Conservation (phyloP, 108 stramenopile species). For the Seminavis robusta region DNA sequence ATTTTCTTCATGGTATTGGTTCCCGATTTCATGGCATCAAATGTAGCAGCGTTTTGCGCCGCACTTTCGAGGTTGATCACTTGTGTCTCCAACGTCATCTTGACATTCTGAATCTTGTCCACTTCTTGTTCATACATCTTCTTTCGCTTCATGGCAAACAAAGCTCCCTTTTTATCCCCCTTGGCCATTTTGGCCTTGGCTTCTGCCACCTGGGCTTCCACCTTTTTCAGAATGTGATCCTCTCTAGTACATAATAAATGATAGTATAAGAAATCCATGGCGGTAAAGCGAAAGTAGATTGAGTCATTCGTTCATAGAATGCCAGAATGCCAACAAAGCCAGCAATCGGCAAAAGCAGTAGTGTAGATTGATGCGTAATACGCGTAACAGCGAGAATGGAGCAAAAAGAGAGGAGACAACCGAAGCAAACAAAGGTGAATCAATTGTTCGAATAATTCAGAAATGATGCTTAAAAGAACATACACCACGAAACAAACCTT, state of each 20-base stretch:
- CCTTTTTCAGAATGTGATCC: constrained; percentile 68
- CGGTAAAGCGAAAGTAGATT: no score
- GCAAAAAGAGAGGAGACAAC: neutral
- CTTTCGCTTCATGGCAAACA: constrained; percentile 96
- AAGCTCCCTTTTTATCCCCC: constrained; percentile 94
- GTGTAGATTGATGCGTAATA: no score
- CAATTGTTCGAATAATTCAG: neutral
- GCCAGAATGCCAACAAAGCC: no score
- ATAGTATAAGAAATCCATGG: no score
- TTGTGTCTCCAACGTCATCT: constrained; percentile 91
- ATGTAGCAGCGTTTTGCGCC: constrained; percentile 90
- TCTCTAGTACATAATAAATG: constrained; percentile 26
- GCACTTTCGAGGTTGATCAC: constrained; percentile 95
- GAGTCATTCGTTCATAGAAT: no score
- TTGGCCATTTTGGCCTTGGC: constrained; percentile 94
- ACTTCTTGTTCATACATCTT: constrained; percentile 95
- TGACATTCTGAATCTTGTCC: constrained; percentile 95
- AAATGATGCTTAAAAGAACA: neutral
- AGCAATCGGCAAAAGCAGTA: no score
- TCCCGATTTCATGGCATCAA: constrained; percentile 90
- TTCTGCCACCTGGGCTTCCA: constrained; percentile 72
- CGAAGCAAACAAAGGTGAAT: constrained; percentile 1
- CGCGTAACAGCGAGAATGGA: no score
- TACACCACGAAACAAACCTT: constrained; percentile 44
- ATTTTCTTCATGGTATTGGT: constrained; percentile 85